Conservation (phyloP, 768 basidiomycete species). For the Lactarius hengduanensis region DNA sequence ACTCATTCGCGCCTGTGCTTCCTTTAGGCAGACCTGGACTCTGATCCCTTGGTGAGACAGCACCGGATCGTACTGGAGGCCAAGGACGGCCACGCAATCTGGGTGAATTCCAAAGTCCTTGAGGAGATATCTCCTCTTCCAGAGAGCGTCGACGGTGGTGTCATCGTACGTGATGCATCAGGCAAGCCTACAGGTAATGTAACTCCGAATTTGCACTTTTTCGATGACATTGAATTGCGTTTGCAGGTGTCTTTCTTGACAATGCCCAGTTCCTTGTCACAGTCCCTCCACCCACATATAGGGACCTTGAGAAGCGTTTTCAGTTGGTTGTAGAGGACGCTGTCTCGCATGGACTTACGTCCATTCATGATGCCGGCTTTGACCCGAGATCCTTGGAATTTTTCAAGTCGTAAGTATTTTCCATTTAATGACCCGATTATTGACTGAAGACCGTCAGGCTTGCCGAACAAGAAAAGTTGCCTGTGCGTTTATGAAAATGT, state of each 20-base stretch:
- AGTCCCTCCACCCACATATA: constrained; percentile 61
- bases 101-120: constrained; percentile 72
- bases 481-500: constrained; percentile 41
- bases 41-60: constrained; percentile 62
- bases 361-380: constrained; percentile 84
- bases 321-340: constrained; percentile 64
- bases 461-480: constrained; percentile 57
- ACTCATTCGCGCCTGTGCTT: constrained; percentile 5
- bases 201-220: constrained; percentile 14
- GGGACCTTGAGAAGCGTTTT: constrained; percentile 60
- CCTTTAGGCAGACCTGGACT: constrained; percentile 65
- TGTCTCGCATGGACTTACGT: constrained; percentile 69
- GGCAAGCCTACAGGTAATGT: constrained; percentile 69
- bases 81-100: constrained; percentile 87
- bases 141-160: constrained; percentile 70
- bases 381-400: constrained; percentile 68
- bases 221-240: constrained; percentile 13
- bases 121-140: constrained; percentile 62
- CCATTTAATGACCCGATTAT: constrained; percentile 14
- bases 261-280: constrained; percentile 79
- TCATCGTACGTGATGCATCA: constrained; percentile 64
- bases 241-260: constrained; percentile 71
- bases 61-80: constrained; percentile 76
- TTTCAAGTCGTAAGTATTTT: constrained; percentile 56
- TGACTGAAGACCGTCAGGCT: constrained; percentile 45